A percentile compares a stretch with the other conserved stretches of the same genome.
These are phyloP conservation scores for Pseudogymnoascus sp. DNA, from an alignment of 2,329 filamentous ascomycete species.

Conservation along the genomic window DNA sequence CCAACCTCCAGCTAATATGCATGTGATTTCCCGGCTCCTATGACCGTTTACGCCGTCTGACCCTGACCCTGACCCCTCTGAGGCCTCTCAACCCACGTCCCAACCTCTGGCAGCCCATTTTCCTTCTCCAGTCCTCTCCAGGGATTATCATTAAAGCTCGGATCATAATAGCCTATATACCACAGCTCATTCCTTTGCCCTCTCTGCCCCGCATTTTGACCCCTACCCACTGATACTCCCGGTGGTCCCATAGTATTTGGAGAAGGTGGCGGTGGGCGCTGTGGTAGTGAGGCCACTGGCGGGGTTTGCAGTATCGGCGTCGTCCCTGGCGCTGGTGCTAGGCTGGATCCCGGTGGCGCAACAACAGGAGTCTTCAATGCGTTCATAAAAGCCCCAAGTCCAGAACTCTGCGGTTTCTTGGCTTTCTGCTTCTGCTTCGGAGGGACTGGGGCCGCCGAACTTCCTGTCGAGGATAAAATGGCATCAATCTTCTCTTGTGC, in stretches of 20 bases:
- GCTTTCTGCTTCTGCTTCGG: neutral
- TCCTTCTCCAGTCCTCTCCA: conserved; percentile 54
- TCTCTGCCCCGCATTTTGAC: conserved; percentile 17
- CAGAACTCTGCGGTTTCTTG: neutral
- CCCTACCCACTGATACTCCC: neutral
- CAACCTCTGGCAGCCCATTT: conserved; percentile 37
- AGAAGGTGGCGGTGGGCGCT: conserved; percentile 1
- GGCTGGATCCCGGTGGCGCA: neutral
- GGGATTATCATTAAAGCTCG: conserved; percentile 63
- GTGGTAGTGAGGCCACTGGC: neutral
- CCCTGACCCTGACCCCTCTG: neutral
- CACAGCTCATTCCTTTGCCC: conserved; percentile 43
- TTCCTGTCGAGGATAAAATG: conserved; percentile 15
- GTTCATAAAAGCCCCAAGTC: neutral
- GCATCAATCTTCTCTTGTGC: conserved; percentile 25
- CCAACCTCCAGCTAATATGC: neutral
- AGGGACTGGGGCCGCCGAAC: neutral
- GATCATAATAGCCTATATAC: conserved; percentile 63
- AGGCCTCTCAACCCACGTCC: conserved; percentile 37
- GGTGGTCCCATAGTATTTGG: neutral
- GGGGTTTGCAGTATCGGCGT: neutral
- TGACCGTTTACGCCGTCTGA: neutral
- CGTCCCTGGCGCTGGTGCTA: conserved; percentile 4
- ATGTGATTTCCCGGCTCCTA: neutral
- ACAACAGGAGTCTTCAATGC: neutral